Evolutionary conservation across 495 filamentous ascomycete species (phyloP).

Genomic region (Hypoxylon cercidicola): DNA sequence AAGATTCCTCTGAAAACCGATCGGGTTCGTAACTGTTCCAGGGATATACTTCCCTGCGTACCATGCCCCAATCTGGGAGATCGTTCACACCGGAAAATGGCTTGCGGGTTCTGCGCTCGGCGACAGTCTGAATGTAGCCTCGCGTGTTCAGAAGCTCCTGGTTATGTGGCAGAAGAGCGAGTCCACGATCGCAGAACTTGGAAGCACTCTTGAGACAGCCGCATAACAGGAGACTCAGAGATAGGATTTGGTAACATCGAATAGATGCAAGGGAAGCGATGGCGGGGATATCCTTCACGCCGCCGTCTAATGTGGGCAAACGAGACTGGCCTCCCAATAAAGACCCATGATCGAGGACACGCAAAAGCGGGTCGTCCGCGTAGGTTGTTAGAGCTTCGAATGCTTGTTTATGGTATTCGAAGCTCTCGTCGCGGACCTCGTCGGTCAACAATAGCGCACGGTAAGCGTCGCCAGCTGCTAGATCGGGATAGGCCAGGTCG

Average conservation of each 20-base stretch:
- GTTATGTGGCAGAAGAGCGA: conserved; percentile 54
- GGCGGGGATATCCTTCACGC: conserved; percentile 38
- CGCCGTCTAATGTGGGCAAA: conserved; percentile 46
- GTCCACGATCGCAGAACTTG: conserved; percentile 69
- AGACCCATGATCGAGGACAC: conserved; percentile 53
- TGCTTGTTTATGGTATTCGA: conserved; percentile 72
- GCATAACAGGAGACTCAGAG: conserved; percentile 70
- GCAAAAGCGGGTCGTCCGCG: conserved; percentile 43
- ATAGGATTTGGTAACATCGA: conserved; percentile 66
- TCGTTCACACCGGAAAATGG: conserved; percentile 59
- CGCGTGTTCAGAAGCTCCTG: conserved; percentile 59
- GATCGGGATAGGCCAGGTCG: conserved; percentile 84
- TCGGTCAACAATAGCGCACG: conserved; percentile 86
- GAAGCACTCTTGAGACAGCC: conserved; percentile 77
- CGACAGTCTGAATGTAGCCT: conserved; percentile 59
- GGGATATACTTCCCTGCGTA: conserved; percentile 88
- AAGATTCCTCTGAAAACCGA: conserved; percentile 74
- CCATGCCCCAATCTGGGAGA: conserved; percentile 77
- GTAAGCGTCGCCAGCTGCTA: conserved; percentile 91
- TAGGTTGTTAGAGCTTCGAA: conserved; percentile 52
- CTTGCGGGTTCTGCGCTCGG: conserved; percentile 52
- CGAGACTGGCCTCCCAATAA: conserved; percentile 51
- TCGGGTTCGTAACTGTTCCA: conserved; percentile 94
- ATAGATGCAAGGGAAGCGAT: conserved; percentile 57
- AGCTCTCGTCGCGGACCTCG: conserved; percentile 74